A percentile compares a stretch with the other conserved stretches of the same genome.
Evolutionary conservation across 306 rosid genomes (phyloP).

Genomic region (Cucumis melo): DNA sequence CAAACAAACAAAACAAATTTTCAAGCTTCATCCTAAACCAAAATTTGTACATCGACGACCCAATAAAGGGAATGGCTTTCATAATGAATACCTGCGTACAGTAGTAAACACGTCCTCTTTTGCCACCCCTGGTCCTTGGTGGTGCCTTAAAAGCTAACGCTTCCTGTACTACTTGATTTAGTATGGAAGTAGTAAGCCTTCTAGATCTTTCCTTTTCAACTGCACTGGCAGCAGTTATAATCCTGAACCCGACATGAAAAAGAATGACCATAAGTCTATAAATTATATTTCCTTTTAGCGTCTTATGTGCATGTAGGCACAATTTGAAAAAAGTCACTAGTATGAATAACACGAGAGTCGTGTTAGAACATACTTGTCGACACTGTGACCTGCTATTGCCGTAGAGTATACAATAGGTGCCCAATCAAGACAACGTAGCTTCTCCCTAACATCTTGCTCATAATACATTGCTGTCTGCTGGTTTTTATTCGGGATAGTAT

Average conservation of each 20-base stretch:
- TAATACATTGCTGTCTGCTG: slow-evolving; percentile 80
- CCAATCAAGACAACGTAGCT: slow-evolving; percentile 74
- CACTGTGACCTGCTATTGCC: slow-evolving; percentile 73
- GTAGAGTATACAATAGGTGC: slow-evolving; percentile 90
- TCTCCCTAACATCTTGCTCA: slow-evolving; percentile 89
- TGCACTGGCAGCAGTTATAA: slow-evolving; percentile 69
- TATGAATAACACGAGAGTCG: neutral
- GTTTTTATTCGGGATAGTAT: slow-evolving; percentile 82
- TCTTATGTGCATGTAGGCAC: neutral
- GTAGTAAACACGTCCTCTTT: slow-evolving; percentile 89
- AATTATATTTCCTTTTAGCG: neutral
- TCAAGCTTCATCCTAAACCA: neutral
- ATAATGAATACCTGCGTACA: slow-evolving; percentile 60
- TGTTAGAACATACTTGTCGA: slow-evolving; percentile 61
- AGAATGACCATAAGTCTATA: neutral
- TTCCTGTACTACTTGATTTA: slow-evolving; percentile 85
- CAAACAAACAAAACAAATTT: neutral
- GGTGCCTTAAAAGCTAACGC: slow-evolving; percentile 89
- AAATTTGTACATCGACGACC: neutral
- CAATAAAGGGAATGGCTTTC: neutral
- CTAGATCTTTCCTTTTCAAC: slow-evolving; percentile 93
- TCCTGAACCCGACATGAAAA: slow-evolving; percentile 38
- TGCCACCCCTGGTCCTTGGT: slow-evolving; percentile 84
- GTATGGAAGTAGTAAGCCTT: slow-evolving; percentile 70
- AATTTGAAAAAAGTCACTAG: neutral